Conservation (phyloP, 257 asterid genomes). For the Salvia splendens region DNA sequence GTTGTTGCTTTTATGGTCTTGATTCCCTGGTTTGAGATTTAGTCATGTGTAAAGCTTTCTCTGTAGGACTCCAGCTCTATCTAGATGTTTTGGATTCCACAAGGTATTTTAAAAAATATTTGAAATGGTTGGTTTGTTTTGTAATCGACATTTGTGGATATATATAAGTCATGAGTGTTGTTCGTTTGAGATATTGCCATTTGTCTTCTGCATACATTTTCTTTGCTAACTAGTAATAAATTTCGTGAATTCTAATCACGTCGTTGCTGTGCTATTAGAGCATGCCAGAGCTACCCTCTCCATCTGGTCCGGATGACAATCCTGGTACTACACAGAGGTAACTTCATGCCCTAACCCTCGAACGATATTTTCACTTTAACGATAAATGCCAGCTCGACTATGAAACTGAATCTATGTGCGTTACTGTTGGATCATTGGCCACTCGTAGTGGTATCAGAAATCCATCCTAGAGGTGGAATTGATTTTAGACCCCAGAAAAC, state of each 20-base stretch:
- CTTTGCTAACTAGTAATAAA: conserved; percentile 13
- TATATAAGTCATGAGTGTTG: conserved; percentile 3
- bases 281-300: background rate
- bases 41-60: conserved; percentile 37
- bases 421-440: conserved; percentile 27
- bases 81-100: conserved; percentile 24
- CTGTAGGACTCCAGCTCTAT: conserved; percentile 31
- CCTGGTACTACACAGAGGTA: background rate
- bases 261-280: background rate
- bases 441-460: conserved; percentile 15
- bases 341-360: conserved; percentile 2
- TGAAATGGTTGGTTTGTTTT: conserved; percentile 35
- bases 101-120: conserved; percentile 27
- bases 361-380: background rate
- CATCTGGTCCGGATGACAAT: background rate
- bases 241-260: conserved; percentile 12
- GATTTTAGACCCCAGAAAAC: background rate
- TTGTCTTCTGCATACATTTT: background rate
- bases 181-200: background rate
- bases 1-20: conserved; percentile 12
- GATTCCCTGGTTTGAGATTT: conserved; percentile 34
- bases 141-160: conserved; percentile 30
- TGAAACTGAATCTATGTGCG: conserved; percentile 5
- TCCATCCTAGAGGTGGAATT: conserved; percentile 22
- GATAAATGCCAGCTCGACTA: background rate